These are phyloP conservation scores for Starmerella geochares DNA, from an alignment of 805 yeast genomes.

Conservation along the genomic window DNA sequence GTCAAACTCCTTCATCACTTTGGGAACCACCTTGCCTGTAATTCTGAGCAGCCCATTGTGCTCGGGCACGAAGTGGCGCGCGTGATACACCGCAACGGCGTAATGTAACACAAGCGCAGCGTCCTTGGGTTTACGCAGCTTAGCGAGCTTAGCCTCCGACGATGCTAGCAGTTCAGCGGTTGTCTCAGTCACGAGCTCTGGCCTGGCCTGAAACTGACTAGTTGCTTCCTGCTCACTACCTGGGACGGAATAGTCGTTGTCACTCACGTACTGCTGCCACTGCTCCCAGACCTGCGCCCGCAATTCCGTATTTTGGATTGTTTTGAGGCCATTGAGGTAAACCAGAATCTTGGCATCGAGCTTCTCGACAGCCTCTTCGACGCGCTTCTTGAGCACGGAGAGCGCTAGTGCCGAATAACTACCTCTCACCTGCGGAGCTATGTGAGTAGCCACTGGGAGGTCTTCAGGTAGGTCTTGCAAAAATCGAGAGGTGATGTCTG, in stretches of 20 bases:
- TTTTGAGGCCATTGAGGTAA: slow-evolving; percentile 24
- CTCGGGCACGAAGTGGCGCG: slow-evolving; percentile 12
- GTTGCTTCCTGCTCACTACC: slow-evolving; percentile 10
- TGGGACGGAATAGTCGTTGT: slow-evolving; percentile 15
- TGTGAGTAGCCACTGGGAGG: slow-evolving; percentile 6
- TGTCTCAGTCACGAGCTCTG: slow-evolving; percentile 5
- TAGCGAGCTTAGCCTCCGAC: slow-evolving; percentile 3
- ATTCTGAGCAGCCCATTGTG: slow-evolving; percentile 22
- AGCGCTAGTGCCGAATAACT: background rate
- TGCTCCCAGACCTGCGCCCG: slow-evolving; percentile 19
- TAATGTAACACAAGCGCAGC: slow-evolving; percentile 27
- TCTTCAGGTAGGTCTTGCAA: slow-evolving; percentile 7
- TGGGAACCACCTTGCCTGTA: slow-evolving; percentile 29
- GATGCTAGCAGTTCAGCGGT: slow-evolving; percentile 11
- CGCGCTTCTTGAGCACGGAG: slow-evolving; percentile 7
- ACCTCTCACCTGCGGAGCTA: slow-evolving; percentile 12
- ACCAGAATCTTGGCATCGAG: slow-evolving; percentile 21
- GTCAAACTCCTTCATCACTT: slow-evolving; percentile 25
- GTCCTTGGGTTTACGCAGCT: slow-evolving; percentile 22
- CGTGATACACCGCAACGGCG: slow-evolving; percentile 24
- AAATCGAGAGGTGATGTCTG: slow-evolving; percentile 1
- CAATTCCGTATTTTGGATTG: slow-evolving; percentile 3
- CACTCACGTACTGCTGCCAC: slow-evolving; percentile 25
- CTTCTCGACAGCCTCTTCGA: slow-evolving; percentile 11
- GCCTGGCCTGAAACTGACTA: slow-evolving; percentile 10